A percentile compares a stretch with the other conserved stretches of the same genome.
These are phyloP conservation scores for Yamadazyma olivae DNA, from an alignment of 805 yeast genomes.

Conservation along the genomic window DNA sequence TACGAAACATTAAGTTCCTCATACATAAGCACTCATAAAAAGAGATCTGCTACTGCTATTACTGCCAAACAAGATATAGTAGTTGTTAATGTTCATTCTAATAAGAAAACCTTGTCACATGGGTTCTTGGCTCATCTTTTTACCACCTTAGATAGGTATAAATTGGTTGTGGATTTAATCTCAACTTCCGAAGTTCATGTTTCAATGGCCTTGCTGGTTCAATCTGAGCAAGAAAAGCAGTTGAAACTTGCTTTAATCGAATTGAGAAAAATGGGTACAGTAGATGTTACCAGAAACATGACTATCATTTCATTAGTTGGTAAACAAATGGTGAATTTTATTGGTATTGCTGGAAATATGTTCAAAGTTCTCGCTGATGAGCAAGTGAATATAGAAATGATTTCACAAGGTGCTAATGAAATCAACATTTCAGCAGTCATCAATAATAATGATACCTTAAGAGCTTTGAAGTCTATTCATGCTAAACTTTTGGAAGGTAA, in stretches of 20 bases:
- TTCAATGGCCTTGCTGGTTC: constrained; percentile 92
- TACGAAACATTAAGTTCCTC: constrained; percentile 43
- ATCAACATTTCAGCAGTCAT: constrained; percentile 96
- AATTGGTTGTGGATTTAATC: constrained; percentile 89
- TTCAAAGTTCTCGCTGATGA: constrained; percentile 92
- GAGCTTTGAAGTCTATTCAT: constrained; percentile 85
- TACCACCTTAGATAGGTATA: constrained; percentile 76
- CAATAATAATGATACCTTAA: constrained; percentile 73
- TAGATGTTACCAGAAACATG: constrained; percentile 83
- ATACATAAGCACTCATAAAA: constrained; percentile 40
- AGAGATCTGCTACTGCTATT: constrained; percentile 87
- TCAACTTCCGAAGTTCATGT: constrained; percentile 98
- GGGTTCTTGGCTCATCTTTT: constrained; percentile 93
- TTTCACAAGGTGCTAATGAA: constrained; percentile 97
- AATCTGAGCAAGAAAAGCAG: constrained; percentile 57
- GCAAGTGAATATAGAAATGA: constrained; percentile 93
- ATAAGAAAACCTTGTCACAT: constrained; percentile 87
- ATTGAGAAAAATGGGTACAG: constrained; percentile 76
- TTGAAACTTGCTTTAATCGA: constrained; percentile 75
- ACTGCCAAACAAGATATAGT: constrained; percentile 92
- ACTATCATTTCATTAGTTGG: constrained; percentile 94
- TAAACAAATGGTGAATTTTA: constrained; percentile 92
- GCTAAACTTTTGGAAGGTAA: constrained; percentile 60
- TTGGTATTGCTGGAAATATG: constrained; percentile 97
- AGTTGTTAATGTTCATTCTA: constrained; percentile 90